Evolutionary conservation across 305 asterid genomes (phyloP).

Genomic region (Plantago lanceolata): DNA sequence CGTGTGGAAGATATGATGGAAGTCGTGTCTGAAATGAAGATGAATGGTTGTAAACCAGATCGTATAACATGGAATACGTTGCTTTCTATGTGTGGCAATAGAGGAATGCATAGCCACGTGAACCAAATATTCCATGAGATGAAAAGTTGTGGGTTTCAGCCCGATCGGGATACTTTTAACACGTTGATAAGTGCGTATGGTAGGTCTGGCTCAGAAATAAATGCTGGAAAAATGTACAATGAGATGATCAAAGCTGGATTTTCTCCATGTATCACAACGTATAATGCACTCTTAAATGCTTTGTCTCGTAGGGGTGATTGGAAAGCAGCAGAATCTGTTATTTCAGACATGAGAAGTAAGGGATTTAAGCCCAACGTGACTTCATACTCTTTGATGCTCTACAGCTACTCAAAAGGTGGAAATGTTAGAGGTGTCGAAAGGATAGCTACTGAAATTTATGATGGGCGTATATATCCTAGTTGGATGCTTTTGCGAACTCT

Average conservation of each 20-base stretch:
- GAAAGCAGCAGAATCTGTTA: slow-evolving; percentile 62
- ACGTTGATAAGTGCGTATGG: slow-evolving; percentile 86
- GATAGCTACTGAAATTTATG: slow-evolving; percentile 69
- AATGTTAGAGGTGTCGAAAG: slow-evolving; percentile 68
- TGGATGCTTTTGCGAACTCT: slow-evolving; percentile 84
- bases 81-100: slow-evolving; percentile 77
- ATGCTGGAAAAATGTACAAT: slow-evolving; percentile 63
- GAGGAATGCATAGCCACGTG: slow-evolving; percentile 72
- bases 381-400: slow-evolving; percentile 73
- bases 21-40: slow-evolving; percentile 64
- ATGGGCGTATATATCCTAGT: slow-evolving; percentile 74
- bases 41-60: slow-evolving; percentile 69
- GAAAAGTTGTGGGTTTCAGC: slow-evolving; percentile 88
- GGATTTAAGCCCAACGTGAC: slow-evolving; percentile 86
- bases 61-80: slow-evolving; percentile 86
- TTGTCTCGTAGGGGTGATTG: slow-evolving; percentile 82
- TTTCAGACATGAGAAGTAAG: slow-evolving; percentile 63
- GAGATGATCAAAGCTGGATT: slow-evolving; percentile 85
- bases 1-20: slow-evolving; percentile 77
- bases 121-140: slow-evolving; percentile 67
- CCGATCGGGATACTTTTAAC: slow-evolving; percentile 80
- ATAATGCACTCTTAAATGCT: slow-evolving; percentile 82
- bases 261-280: slow-evolving; percentile 72
- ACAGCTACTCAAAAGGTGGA: slow-evolving; percentile 80
- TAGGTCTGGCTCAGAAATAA: slow-evolving; percentile 66